Base-by-base conservation (phyloP, 202 grass and related monocot species). In the Zizania palustris region DNA sequence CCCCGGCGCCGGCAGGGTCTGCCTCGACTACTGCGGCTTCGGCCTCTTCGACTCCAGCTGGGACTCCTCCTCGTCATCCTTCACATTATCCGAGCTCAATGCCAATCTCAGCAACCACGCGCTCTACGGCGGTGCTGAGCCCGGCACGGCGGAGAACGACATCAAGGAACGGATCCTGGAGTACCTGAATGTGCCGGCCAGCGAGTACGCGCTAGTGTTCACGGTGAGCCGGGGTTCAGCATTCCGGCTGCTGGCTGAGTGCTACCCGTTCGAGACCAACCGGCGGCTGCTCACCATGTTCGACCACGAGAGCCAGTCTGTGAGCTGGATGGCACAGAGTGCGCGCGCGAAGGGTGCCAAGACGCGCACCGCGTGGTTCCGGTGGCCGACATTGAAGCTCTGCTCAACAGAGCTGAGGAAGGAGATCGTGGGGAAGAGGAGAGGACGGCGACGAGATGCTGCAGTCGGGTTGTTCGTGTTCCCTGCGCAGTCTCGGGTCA, bases 41-140 rank as follows among this genome's bases (percentile, higher is more conserved):
- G 96, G 96, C 36, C 90, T 99, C 71, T 98, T 96, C 65, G 91
- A 89, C 70, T 83, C 93, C 70, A 71, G 80, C 55, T 99, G 89
- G 87, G 96, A 96, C 46, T 96, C 92, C 6, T 90, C 91, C 0
- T 88, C 86, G 0, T 50, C 85, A 7, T 88, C 83, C 50, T 93
- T 99, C 76, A 96, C 90, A 67, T 79, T 96, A 59, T 88, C 88
- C 18, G 96, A 96, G 80, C 87, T 99, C 66, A 96, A 91, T 77
- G 96, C 96, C 71, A 99, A 99, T 85, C 59, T 99, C 63, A 99
- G 88, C 88, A 99, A 99, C 79, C 96, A 96, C 69, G 89, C 92
- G 6, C 75, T 99, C 71, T 93, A 93, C 14, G 96, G 96, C 1
- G 87, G 90, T 7, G 85, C 92, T 0, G 90, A 96, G 35, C 69